Evolutionary conservation across 371 early-diverging fungal genomes (phyloP), one percentile per base, ranked within the genome.

Genomic region (Syncephalastrum sp.): DNA sequence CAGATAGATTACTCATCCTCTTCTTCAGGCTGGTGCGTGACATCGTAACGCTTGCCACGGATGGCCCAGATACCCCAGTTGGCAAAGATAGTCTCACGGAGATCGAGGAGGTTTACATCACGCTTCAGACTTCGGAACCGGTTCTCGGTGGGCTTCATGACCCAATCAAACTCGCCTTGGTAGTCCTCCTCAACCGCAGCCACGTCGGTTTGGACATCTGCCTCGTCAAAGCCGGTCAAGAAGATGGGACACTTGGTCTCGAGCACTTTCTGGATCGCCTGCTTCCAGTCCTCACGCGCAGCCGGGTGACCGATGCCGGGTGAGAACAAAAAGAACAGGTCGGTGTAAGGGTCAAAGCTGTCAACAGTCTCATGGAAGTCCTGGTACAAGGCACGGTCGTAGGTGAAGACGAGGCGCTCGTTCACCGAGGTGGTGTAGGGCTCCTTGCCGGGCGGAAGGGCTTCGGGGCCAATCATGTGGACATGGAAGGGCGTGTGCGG

Each of bases 31-130:
- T 68, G 56, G 47, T 76, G 75, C 41, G 69, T 79, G 44, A 92
- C 88, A 72, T 92, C 93, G 69, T 92, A 92, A 46, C 84, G 81
- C 67, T 91, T 89, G 48, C 91, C 93, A 59, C 93, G 86, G 66
- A 92, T 85, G 41, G 84, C 90, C 80, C 89, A 91, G 56, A 92
- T 85, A 42, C 89, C 89, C 86, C 88, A 88, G 68, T 92, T 92
- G 57, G 91, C 85, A 61, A 82, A 84, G 17, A 89, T 85, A 42
- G 80, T 83, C 61, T 89, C 84, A 52, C 89, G 73, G 57, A 92
- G 69, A 64, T 92, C 91, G 56, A 82, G 72, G 63, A 89, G 61
- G 54, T 90, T 86, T 53, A 91, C 74, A 64, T 92, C 91, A 42
- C 82, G 81, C 74, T 91, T 91, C 67, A 90, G 65, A 60, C 87